These are phyloP conservation scores for Phytophthora aleatoria DNA, from an alignment of 352 stramenopile species.

Conservation along the genomic window DNA sequence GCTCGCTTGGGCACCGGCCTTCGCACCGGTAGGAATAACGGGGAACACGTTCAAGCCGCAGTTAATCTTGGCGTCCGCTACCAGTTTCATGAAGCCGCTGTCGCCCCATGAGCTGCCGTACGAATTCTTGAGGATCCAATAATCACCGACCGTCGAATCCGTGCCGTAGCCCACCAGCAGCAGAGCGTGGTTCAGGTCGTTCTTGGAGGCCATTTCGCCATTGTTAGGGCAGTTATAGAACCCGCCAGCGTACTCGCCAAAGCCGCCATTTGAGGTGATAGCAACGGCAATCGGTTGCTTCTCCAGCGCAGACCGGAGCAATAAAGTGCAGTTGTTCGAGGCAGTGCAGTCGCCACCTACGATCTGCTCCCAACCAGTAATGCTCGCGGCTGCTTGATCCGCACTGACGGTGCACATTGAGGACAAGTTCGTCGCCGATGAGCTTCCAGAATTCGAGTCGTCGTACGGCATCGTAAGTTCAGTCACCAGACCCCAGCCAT, in stretches of 20 bases:
- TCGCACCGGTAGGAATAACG: slow-evolving; percentile 66
- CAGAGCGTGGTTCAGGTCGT: slow-evolving; percentile 79
- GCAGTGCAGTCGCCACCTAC: slow-evolving; percentile 61
- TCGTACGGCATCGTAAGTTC: slow-evolving; percentile 80
- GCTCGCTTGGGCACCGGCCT: slow-evolving; percentile 44
- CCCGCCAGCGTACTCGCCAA: slow-evolving; percentile 70
- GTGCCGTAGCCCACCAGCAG: slow-evolving; percentile 80
- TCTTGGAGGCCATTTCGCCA: slow-evolving; percentile 63
- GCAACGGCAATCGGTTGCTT: slow-evolving; percentile 77
- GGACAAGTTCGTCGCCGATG: slow-evolving; percentile 30
- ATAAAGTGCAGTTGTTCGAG: slow-evolving; percentile 53
- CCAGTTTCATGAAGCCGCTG: slow-evolving; percentile 64
- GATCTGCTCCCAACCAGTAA: slow-evolving; percentile 72
- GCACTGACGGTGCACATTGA: slow-evolving; percentile 41
- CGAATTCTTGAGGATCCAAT: slow-evolving; percentile 88
- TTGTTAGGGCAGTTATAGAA: slow-evolving; percentile 81
- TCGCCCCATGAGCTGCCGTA: slow-evolving; percentile 75
- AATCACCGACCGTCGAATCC: slow-evolving; percentile 60
- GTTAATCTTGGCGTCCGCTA: slow-evolving; percentile 76
- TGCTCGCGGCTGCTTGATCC: slow-evolving; percentile 65
- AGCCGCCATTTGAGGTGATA: slow-evolving; percentile 73
- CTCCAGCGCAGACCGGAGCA: slow-evolving; percentile 63
- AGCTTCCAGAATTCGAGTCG: slow-evolving; percentile 45
- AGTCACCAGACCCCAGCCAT: slow-evolving; percentile 65
- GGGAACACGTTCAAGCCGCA: slow-evolving; percentile 84